A percentile compares a stretch with the other conserved stretches of the same genome.
These are phyloP conservation scores for Diaporthe humulicola DNA, from an alignment of 2,329 filamentous ascomycete genomes.

Conservation along the genomic window DNA sequence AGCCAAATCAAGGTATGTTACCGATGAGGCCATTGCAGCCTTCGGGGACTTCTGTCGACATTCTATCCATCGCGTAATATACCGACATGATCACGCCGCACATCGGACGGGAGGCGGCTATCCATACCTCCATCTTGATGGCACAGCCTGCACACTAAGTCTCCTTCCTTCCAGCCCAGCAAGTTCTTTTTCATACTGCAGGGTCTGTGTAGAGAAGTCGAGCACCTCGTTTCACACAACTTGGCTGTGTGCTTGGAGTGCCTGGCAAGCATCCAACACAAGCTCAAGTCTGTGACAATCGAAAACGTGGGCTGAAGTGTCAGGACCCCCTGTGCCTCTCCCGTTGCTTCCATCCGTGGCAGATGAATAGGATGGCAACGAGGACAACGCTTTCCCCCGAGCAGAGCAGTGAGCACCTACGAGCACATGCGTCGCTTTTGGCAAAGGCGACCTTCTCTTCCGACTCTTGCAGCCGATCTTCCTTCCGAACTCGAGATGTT, in stretches of 20 bases:
- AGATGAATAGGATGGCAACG: slow-evolving; percentile 48
- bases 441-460: slow-evolving; percentile 12
- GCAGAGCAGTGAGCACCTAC: slow-evolving; percentile 66
- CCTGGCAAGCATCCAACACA: slow-evolving; percentile 65
- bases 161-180: slow-evolving; percentile 57
- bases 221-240: slow-evolving; percentile 67
- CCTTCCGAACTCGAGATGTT: slow-evolving; percentile 9
- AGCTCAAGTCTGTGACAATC: slow-evolving; percentile 42
- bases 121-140: slow-evolving; percentile 38
- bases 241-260: slow-evolving; percentile 55
- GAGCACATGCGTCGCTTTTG: slow-evolving; percentile 38
- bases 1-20: slow-evolving; percentile 99
- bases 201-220: slow-evolving; percentile 61
- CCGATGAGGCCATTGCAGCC: slow-evolving; percentile 79
- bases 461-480: not conserved
- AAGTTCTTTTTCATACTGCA: slow-evolving; percentile 25
- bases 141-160: slow-evolving; percentile 45
- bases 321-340: slow-evolving; percentile 36
- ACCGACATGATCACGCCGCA: slow-evolving; percentile 44
- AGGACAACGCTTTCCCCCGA: slow-evolving; percentile 53
- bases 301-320: slow-evolving; percentile 44
- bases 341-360: slow-evolving; percentile 42
- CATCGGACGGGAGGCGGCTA: slow-evolving; percentile 42
- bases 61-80: slow-evolving; percentile 54
- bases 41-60: slow-evolving; percentile 79